Evolutionary conservation across 2,329 filamentous ascomycete species (phyloP).

Genomic region (Teratosphaeria zuluensis): DNA sequence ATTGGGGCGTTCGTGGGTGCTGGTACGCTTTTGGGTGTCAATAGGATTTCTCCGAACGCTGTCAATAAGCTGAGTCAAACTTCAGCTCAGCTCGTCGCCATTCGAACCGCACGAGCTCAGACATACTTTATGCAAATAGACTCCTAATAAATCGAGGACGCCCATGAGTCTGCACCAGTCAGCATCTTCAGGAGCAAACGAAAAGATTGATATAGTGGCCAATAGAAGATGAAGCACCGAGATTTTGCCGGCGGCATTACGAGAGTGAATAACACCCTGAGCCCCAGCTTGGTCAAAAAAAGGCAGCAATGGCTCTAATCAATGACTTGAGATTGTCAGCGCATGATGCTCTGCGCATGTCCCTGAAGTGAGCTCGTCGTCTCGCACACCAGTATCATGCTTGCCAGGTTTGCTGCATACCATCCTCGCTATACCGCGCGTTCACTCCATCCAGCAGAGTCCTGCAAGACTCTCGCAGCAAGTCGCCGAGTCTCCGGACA

Average conservation of each 20-base stretch:
- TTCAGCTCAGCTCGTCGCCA: background rate
- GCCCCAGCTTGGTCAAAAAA: background rate
- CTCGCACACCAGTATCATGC: no score
- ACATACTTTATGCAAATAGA: background rate
- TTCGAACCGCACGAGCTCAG: background rate
- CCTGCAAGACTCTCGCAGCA: no score
- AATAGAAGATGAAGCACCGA: background rate
- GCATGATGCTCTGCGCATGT: background rate
- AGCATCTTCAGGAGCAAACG: background rate
- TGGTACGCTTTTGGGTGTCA: slow-evolving; percentile 19
- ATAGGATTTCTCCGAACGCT: slow-evolving; percentile 12
- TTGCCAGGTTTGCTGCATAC: no score
- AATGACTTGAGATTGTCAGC: no score
- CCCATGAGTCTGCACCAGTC: background rate
- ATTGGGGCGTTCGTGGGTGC: slow-evolving; percentile 5
- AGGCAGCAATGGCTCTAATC: background rate
- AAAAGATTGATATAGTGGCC: background rate
- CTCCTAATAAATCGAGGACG: background rate
- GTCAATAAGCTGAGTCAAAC: slow-evolving; percentile 9
- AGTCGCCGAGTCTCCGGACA: no score
- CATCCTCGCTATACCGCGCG: no score
- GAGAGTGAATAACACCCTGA: background rate
- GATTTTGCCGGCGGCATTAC: background rate
- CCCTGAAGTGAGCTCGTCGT: background rate
- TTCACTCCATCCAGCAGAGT: no score